Base-by-base conservation (phyloP, 2,329 filamentous ascomycete species). In the Mycosphaerelloides madeirae region DNA sequence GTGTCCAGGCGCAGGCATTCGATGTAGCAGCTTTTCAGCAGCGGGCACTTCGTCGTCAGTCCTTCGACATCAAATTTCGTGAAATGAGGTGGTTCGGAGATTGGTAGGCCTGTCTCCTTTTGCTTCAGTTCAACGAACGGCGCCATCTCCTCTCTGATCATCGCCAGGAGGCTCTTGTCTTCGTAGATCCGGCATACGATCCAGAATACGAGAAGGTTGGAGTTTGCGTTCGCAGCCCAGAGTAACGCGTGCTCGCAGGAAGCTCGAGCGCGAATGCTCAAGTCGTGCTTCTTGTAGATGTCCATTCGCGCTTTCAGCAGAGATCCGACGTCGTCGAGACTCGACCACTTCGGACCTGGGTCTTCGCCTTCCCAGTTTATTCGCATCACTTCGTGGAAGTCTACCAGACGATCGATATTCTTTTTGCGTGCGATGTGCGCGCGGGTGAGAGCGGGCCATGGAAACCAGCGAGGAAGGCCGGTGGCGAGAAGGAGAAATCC, bases 151-250 rank as follows among this genome's bases (percentile, higher is more conserved):
- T 63, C 57, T 1, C 65, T 60, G 12, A 68, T 49, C 43, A 54
- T 56, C 3, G 56, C 55, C 11, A 65, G 52, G 14, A 66, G 48
- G 2, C 43, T 48, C 9, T 49, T 48, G 45, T 65, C 62, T 3
- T 58, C 52, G 43, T 65, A 65, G 36, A 68, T 64, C 20, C 60
- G 59, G 31, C 60, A 56, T 16, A 66, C 43, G 48, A 69, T 59
- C 67, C 66, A 69, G 42, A 67, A 68, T 13, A 67, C 54, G 7
- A 79, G 59, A 3, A 69, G 67, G 39, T 72, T 72, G 4, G 72
- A 68, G 50, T 80, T 78, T 13, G 72, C 72, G 51, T 77, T 74
- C 56, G 75, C 64, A 8, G 74, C 74, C 76, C 77, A 80, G 18
- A 79, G 59, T 6, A 79, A 55, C n/a, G 68, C 68, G n/a, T 75